phyloP scores from a whole-genome alignment of 2,329 filamentous ascomycete species.

The Gnomoniopsis smithogilvyi region DNA sequence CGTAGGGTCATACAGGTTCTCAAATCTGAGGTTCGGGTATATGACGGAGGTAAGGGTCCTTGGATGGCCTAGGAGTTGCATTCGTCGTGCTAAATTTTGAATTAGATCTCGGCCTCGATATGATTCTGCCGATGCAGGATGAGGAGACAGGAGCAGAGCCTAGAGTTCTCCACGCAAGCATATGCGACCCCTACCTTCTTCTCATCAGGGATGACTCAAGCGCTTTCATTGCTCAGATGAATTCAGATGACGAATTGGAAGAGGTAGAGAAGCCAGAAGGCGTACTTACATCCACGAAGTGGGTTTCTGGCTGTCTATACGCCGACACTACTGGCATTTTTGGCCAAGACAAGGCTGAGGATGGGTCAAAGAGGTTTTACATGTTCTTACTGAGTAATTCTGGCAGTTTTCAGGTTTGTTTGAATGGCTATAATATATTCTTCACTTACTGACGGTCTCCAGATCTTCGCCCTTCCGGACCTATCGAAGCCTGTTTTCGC shows the following conservation, averaged over 20 bases:
- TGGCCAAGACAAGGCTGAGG: constrained; percentile 36
- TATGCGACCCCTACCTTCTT: constrained; percentile 81
- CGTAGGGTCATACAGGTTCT: constrained; percentile 84
- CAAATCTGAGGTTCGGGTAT: constrained; percentile 82
- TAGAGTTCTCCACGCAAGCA: constrained; percentile 74
- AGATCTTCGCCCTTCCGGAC: constrained; percentile 77
- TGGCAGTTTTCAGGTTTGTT: constrained; percentile 71
- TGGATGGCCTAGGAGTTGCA: not conserved
- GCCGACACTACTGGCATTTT: constrained; percentile 61
- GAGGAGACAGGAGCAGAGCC: constrained; percentile 83
- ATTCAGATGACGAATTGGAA: constrained; percentile 79
- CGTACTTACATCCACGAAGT: constrained; percentile 59
- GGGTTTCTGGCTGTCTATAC: constrained; percentile 83
- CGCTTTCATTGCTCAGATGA: constrained; percentile 74
- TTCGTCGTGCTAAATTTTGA: constrained; percentile 17
- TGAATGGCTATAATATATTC: not conserved
- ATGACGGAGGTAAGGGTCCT: constrained; percentile 70
- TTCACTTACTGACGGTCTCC: constrained; percentile 15
- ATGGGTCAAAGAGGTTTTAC: constrained; percentile 50
- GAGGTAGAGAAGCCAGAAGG: constrained; percentile 67
- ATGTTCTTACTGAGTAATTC: constrained; percentile 74
- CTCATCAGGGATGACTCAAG: constrained; percentile 82
- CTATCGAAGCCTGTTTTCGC: constrained; percentile 69
- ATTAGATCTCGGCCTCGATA: constrained; percentile 77
- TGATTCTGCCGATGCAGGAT: constrained; percentile 90